phyloP scores from a whole-genome alignment of 164 flowering plant species.

The Sextonia rubra region DNA sequence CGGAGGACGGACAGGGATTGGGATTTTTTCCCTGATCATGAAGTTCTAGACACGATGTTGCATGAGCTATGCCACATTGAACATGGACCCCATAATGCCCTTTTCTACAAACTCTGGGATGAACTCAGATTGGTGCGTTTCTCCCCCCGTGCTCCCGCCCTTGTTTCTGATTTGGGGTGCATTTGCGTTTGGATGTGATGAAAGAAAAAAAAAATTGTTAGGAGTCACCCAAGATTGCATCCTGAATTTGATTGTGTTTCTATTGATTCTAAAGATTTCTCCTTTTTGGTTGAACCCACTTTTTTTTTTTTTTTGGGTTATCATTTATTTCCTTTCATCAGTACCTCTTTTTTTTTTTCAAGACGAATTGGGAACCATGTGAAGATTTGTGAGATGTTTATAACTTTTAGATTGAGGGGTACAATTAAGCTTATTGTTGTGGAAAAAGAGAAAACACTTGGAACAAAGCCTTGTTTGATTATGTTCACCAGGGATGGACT shows the following conservation, averaged over 20 bases:
- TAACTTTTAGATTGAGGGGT: no score
- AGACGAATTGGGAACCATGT: no score
- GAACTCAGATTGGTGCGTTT: conserved; percentile 68
- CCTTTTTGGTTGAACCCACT: not conserved
- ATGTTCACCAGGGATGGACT: no score
- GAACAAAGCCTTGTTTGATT: no score
- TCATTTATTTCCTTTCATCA: no score
- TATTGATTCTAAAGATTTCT: not conserved
- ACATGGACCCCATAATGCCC: conserved; percentile 87
- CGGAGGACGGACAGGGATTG: conserved; percentile 64
- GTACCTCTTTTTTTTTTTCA: no score
- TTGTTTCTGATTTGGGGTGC: not conserved
- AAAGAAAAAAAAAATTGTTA: no score
- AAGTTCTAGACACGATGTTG: conserved; percentile 92
- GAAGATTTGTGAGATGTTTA: no score
- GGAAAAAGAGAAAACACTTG: no score
- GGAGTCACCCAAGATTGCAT: no score
- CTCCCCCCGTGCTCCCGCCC: not conserved
- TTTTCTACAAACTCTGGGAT: conserved; percentile 93
- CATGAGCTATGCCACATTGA: conserved; percentile 95
- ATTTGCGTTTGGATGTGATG: not conserved
- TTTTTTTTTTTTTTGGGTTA: no score
- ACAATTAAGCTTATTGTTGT: no score
- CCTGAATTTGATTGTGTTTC: not conserved
- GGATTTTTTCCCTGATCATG: conserved; percentile 70